phyloP scores from a whole-genome alignment of 495 filamentous ascomycete species.

The Hypoxylon crocopeplum region DNA sequence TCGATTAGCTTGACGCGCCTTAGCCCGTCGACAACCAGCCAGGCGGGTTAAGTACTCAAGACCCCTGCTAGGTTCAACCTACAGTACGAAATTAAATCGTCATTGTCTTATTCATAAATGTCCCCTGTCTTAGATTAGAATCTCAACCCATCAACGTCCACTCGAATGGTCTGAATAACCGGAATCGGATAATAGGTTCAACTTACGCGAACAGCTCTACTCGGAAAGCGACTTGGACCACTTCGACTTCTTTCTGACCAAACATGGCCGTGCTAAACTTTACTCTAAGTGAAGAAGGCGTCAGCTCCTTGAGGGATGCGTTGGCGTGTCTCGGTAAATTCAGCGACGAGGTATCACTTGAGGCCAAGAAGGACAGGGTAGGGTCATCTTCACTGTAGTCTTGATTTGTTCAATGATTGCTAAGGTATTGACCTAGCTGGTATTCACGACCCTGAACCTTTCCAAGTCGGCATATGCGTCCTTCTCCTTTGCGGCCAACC shows the following conservation, averaged over 20 bases:
- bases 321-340: conserved; percentile 91
- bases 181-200: too few relatives aligned
- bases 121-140: too few relatives aligned
- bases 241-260: not conserved
- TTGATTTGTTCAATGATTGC: not conserved
- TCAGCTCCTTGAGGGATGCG: conserved; percentile 78
- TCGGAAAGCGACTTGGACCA: too few relatives aligned
- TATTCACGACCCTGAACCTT: conserved; percentile 84
- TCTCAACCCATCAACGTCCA: too few relatives aligned
- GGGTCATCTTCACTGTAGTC: conserved; percentile 15
- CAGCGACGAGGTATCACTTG: conserved; percentile 85
- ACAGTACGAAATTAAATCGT: too few relatives aligned
- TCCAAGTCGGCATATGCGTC: conserved; percentile 92
- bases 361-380: conserved; percentile 79
- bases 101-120: too few relatives aligned
- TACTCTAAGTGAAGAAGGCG: conserved; percentile 75
- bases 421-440: conserved; percentile 61
- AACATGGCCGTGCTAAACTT: conserved; percentile 80
- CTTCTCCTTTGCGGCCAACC: conserved; percentile 71
- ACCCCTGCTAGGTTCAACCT: too few relatives aligned
- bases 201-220: too few relatives aligned
- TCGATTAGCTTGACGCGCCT: too few relatives aligned
- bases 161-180: too few relatives aligned
- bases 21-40: too few relatives aligned
- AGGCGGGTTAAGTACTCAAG: too few relatives aligned